Percentiles rank a stretch among this genome's conserved stretches.
Evolutionary conservation across 1,139 yeast genomes (phyloP).

Genomic region (Hanseniaspora gamundiae): DNA sequence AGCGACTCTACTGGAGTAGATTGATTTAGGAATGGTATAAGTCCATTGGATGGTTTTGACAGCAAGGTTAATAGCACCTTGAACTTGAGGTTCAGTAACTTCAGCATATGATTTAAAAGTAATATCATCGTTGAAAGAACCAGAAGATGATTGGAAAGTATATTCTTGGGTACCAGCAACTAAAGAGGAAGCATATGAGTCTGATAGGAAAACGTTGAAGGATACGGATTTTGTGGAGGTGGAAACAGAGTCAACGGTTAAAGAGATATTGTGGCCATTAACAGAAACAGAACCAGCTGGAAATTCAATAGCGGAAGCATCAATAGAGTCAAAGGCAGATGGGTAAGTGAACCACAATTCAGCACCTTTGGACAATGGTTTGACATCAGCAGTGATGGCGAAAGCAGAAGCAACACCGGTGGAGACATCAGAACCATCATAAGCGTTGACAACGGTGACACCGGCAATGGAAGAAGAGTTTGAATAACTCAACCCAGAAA

Average conservation of each 20-base stretch:
- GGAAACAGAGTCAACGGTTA: constrained; percentile 6
- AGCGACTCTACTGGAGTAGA: constrained; percentile 6
- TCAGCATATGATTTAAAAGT: constrained; percentile 3
- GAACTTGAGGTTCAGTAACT: constrained; percentile 1
- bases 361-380: constrained; percentile 7
- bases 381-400: constrained; percentile 6
- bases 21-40: constrained; percentile 7
- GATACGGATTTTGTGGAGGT: constrained; percentile 4
- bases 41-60: constrained; percentile 6
- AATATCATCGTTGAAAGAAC: constrained; percentile 7
- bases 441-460: constrained; percentile 4
- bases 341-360: constrained; percentile 9
- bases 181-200: constrained; percentile 5
- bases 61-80: constrained; percentile 2
- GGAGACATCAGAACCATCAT: constrained; percentile 6
- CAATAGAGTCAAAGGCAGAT: constrained; percentile 7
- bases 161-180: constrained; percentile 5
- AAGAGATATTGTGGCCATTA: constrained; percentile 7
- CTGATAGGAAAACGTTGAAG: constrained; percentile 6
- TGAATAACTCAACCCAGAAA: not conserved
- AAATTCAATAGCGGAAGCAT: constrained; percentile 8
- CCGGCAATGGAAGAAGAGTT: constrained; percentile 1
- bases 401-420: constrained; percentile 5
- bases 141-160: constrained; percentile 7
- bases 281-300: constrained; percentile 9